Percentiles rank a stretch among this genome's conserved stretches.
Evolutionary conservation across 1,139 yeast genomes (phyloP).

Genomic region (Yamadazyma buinensis): DNA sequence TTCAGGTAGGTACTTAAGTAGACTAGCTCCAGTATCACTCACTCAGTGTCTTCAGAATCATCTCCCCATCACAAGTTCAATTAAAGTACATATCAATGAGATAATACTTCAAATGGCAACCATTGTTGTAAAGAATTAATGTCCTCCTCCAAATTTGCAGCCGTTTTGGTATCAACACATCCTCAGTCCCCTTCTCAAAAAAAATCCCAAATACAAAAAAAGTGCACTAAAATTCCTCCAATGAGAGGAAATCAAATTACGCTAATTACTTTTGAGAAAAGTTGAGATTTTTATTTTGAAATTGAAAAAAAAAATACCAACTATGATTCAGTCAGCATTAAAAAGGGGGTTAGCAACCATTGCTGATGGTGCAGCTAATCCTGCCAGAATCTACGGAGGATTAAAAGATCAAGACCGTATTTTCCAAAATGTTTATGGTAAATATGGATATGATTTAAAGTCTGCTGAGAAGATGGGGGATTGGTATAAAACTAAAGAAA

Average conservation of each 20-base stretch:
- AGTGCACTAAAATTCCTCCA: slow-evolving; percentile 15
- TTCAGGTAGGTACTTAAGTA: too few species aligned
- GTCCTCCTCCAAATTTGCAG: too few species aligned
- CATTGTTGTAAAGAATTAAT: too few species aligned
- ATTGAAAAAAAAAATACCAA: slow-evolving; percentile 3
- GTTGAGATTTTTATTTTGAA: not conserved
- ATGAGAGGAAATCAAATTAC: slow-evolving; percentile 24
- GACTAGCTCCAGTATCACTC: too few species aligned
- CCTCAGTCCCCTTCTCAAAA: too few species aligned
- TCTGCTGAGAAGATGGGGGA: slow-evolving; percentile 79
- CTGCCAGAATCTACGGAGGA: slow-evolving; percentile 68
- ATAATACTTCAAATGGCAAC: too few species aligned
- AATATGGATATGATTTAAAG: slow-evolving; percentile 71
- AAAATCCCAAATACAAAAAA: too few species aligned
- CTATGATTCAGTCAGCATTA: not conserved
- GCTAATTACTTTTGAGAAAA: slow-evolving; percentile 5
- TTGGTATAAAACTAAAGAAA: slow-evolving; percentile 88
- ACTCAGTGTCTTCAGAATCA: too few species aligned
- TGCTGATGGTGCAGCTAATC: slow-evolving; percentile 46
- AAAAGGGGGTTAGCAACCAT: slow-evolving; percentile 31
- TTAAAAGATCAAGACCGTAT: slow-evolving; percentile 79
- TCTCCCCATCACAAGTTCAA: too few species aligned
- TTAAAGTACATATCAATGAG: not conserved
- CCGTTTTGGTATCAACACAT: too few species aligned
- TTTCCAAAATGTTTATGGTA: slow-evolving; percentile 76